Evolutionary conservation across 441 rosid genomes (phyloP), one percentile per base, ranked within the genome.

Genomic region (Adansonia grandidieri): DNA sequence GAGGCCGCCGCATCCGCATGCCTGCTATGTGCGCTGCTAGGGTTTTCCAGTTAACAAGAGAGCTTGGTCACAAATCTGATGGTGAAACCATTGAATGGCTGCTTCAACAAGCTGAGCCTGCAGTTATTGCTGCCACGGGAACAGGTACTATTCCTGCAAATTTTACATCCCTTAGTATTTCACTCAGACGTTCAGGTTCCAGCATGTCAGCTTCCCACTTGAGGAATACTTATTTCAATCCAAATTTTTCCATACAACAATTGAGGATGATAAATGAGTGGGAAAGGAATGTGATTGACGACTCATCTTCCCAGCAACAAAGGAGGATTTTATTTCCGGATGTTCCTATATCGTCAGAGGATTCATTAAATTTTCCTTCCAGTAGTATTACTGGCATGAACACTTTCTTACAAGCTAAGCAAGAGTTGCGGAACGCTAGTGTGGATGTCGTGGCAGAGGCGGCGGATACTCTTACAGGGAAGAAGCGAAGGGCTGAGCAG

Each of bases 141-240:
- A 87, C 92, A 7, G 90, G 92, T n/a, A 87, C 92, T 7, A 85
- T 89, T 22, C 92, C 90, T 28, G 92, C 92, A 22, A 92, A 92
- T 77, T 92, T 89, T 85, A 88, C 97, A 42, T 92, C 98, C 58
- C 93, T 93, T 14, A 93, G 91, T 80, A 92, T 92, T 80, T 93
- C 98, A 17, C 91, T 92, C 9, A 89, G 98, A 24, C 89, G 93
- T 85, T 91, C 97, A 24, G 93, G 96, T 15, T 90, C 98, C 11
- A 86, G 88, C 82, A 84, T 92, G 74, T 92, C 98, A 0, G 88
- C 93, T 56, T 86, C 94, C 64, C 92, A 92, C 78, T 86, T 90
- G 20, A 85, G 95, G 64, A 90, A 85, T 40, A 69, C 3, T 81
- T 90, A 83, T 85, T 88, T 72, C 86, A 89, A 84, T 72, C 93